Evolutionary conservation across 805 yeast genomes (phyloP).

Genomic region (Zygoascus biomembranicola): DNA sequence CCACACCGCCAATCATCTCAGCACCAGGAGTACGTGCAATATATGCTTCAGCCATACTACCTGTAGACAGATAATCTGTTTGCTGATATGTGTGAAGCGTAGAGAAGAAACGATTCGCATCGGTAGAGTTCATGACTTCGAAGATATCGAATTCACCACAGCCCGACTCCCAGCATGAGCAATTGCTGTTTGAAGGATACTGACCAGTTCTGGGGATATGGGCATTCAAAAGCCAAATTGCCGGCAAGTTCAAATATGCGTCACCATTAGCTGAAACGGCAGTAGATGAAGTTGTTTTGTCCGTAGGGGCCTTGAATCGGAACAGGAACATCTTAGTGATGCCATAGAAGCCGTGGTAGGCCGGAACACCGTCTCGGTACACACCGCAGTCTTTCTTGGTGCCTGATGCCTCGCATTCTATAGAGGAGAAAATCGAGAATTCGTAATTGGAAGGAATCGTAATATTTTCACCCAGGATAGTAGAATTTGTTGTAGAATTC

Average conservation of each 20-base stretch:
- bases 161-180: conserved; percentile 91
- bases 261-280: neutral
- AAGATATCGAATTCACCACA: conserved; percentile 97
- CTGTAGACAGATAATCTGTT: conserved; percentile 39
- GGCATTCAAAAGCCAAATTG: conserved; percentile 92
- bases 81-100: conserved; percentile 75
- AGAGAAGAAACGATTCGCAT: conserved; percentile 35
- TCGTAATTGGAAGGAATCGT: conserved; percentile 62
- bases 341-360: conserved; percentile 92
- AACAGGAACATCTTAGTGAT: conserved; percentile 76
- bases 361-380: conserved; percentile 80
- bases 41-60: conserved; percentile 72
- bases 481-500: conserved; percentile 60
- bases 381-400: conserved; percentile 57
- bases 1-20: conserved; percentile 81
- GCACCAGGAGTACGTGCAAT: conserved; percentile 73
- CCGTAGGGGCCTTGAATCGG: conserved; percentile 79
- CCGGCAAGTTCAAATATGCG: conserved; percentile 80
- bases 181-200: conserved; percentile 61
- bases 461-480: conserved; percentile 59
- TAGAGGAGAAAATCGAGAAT: conserved; percentile 66
- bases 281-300: neutral
- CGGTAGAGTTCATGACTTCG: conserved; percentile 68
- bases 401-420: conserved; percentile 26
- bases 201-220: conserved; percentile 94